Percentiles rank a stretch among this genome's conserved stretches.
phyloP scores from a whole-genome alignment of 2,329 filamentous ascomycete species.

The Penicillium sp. region DNA sequence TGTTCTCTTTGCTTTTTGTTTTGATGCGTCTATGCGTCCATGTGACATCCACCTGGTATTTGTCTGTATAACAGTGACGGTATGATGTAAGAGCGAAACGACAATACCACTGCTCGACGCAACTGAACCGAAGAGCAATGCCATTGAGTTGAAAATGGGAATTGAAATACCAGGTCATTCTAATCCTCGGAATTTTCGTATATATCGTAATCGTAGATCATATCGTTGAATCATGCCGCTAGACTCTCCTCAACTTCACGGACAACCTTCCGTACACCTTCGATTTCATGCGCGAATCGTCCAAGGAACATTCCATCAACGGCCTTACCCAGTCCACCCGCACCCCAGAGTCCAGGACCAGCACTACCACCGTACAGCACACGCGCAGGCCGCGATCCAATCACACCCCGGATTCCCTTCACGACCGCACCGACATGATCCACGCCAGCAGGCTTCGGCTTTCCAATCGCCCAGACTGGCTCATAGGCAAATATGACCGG shows the following conservation, averaged over 20 bases:
- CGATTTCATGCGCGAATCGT: conserved; percentile 75
- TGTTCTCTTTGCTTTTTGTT: background rate
- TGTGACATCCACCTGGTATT: background rate
- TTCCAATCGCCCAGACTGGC: conserved; percentile 86
- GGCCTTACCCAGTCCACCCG: conserved; percentile 58
- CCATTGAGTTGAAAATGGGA: background rate
- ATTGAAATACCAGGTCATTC: background rate
- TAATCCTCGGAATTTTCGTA: background rate
- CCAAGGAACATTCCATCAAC: conserved; percentile 82
- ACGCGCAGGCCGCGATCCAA: conserved; percentile 58
- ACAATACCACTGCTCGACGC: conserved; percentile 10
- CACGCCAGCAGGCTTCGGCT: conserved; percentile 66
- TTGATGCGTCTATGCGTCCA: too few species aligned
- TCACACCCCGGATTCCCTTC: conserved; percentile 58
- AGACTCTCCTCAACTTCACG: background rate
- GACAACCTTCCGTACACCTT: conserved; percentile 56
- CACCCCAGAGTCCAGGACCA: conserved; percentile 69
- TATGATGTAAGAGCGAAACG: conserved; percentile 21
- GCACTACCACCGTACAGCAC: conserved; percentile 83
- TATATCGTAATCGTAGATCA: background rate
- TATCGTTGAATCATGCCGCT: background rate
- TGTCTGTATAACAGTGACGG: conserved; percentile 22
- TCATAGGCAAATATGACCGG: conserved; percentile 81
- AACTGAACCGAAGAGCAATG: too few species aligned
- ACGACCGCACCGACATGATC: conserved; percentile 73